These are phyloP conservation scores for Coniochaeta sp. DNA, from an alignment of 2,329 filamentous ascomycete genomes.

Conservation along the genomic window DNA sequence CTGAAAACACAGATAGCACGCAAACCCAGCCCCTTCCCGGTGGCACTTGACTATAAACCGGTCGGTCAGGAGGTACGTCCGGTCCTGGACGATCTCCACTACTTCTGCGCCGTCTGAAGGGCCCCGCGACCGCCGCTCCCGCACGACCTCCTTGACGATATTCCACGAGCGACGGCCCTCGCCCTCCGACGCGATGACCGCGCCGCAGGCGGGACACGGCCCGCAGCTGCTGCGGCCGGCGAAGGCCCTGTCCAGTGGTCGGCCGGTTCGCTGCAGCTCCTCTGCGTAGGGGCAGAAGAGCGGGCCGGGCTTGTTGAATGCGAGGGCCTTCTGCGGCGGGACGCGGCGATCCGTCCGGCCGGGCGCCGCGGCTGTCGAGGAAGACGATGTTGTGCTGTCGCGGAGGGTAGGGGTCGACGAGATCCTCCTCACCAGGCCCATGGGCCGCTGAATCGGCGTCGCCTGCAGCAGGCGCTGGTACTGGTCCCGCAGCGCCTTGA, in stretches of 20 bases:
- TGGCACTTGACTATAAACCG: conserved; percentile 25
- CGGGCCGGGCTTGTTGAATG: conserved; percentile 9
- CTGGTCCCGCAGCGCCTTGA: conserved; percentile 26
- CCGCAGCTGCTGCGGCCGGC: background rate
- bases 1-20: conserved; percentile 23
- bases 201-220: background rate
- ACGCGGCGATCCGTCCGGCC: conserved; percentile 1
- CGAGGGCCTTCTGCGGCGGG: background rate
- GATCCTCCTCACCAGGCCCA: conserved; percentile 9
- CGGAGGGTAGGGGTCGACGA: conserved; percentile 14
- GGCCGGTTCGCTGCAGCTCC: conserved; percentile 19
- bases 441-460: conserved; percentile 5
- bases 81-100: background rate
- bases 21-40: conserved; percentile 20
- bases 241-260: conserved; percentile 5
- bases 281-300: conserved; percentile 25
- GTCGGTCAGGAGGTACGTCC: background rate
- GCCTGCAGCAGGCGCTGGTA: conserved; percentile 21
- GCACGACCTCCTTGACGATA: background rate
- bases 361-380: background rate
- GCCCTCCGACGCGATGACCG: background rate
- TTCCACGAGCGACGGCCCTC: background rate
- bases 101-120: background rate
- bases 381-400: background rate
- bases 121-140: background rate